Base-by-base conservation (phyloP, 805 yeast genomes). In the Metschnikowia corniflorae region DNA sequence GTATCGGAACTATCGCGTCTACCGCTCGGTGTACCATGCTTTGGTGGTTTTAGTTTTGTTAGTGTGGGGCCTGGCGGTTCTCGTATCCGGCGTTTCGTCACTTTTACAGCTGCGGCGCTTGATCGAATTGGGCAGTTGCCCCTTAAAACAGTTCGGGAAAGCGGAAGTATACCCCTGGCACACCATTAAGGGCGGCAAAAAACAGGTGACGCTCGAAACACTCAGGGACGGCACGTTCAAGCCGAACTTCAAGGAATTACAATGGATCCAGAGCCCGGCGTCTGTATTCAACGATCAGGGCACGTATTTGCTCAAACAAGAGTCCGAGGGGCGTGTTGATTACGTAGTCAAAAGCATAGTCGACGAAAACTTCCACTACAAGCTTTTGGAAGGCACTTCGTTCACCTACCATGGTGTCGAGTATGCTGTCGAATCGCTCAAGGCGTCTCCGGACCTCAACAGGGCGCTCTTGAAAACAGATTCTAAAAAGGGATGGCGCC, bases 401-500 rank as follows among this genome's bases (percentile, higher is more conserved):
- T 73, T 84, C 46, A 46, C 42, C 1, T 65, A 58, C 40, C 58
- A 67, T 1, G 71, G 63, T 3, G 41, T 46, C 1, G 55, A 58
- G 9, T 75, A 73, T 47, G 59, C 59, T 0, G 73, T 85, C 21
- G 80, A 77, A 33, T 61, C 61, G 15, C 63, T 83, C 16, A 67
- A 65, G 1, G 83, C 88, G 3, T 80, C 88, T 22, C 86, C 89
- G 26, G 75, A 84, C 58, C 65, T 84, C 52, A 56, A 63, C 22
- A 65, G 60, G 42, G 82, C 86, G 0, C 51, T 84, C 21, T 57
- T 85, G 17, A 72, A 75, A 37, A 77, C 89, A 1, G 75, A 82
- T 46, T 68, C 77, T 29, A 69, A 73, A 10, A 77, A 77, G 29
- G 77, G 80, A 45, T 49, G 49, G 47, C 34, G 53, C 13, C 49